Evolutionary conservation across 305 asterid genomes (phyloP), one percentile per base, ranked within the genome.

Genomic region (Fraxinus ornus): DNA sequence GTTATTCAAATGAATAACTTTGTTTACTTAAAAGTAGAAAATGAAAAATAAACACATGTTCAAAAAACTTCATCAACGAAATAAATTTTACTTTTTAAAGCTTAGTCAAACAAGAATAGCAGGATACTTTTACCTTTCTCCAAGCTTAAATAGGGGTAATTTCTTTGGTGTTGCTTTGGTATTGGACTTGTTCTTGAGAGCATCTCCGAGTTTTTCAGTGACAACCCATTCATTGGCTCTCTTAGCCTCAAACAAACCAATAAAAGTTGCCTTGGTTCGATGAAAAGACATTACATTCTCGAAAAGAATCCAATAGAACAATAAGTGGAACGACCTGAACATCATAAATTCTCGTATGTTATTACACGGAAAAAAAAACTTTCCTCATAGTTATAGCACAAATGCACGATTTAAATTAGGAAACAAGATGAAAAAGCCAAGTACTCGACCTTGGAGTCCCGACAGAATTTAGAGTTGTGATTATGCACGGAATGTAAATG

Each of bases 281-380:
- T 93, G 97, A 81, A 93, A 88, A 17, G 95, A 90, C 97, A 93
- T 91, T 39, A 93, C 97, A 36, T 93, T 93, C 90, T 93, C 97
- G 0, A 93, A 93, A 7, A 93, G 89, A 0, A 93, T 89, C 97
- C 97, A 93, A 52, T 86, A 93, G 86, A 91, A 93, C 86, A 93
- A 35, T 70, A 93, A 74, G 72, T 93, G 95, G 37, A 91, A 87
- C 13, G 97, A 93, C 89, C 97, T 92, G 86, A 75, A 82, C 82
- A 7, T 1, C 55, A 9, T 35, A 9, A 39, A 1, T 55, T 9
- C 44, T 35, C 5, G 22, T 33, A 26, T 30, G 32, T 28, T 47
- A 19, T 17, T 72, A 5, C 6, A 28, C 12, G n/a, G 21, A 4
- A 47, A 13, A 10, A 7, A 32, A 5, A n/a, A 24, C 19, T 9